A percentile compares a stretch with the other conserved stretches of the same genome.
Evolutionary conservation across 2,329 filamentous ascomycete genomes (phyloP).

Genomic region (Stagonosporopsis chrysanthemi): DNA sequence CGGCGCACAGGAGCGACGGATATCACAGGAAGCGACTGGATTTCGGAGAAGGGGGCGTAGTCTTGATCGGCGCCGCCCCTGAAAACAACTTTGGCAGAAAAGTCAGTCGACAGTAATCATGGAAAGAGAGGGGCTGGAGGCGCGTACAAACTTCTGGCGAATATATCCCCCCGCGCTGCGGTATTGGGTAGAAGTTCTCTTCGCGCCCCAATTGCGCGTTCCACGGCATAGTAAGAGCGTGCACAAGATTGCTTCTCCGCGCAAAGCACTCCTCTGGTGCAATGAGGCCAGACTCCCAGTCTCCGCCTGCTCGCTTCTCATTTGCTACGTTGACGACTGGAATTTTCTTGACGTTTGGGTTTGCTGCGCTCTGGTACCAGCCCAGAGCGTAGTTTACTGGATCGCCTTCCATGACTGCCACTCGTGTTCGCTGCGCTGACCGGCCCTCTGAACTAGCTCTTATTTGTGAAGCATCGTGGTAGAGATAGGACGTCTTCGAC

Average conservation of each 20-base stretch:
- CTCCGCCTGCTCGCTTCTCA: conserved; percentile 78
- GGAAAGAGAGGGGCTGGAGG: background rate
- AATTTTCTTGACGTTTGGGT: conserved; percentile 52
- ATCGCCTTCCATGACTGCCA: conserved; percentile 56
- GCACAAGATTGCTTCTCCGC: conserved; percentile 75
- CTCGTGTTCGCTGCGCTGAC: conserved; percentile 50
- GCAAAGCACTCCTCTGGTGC: conserved; percentile 77
- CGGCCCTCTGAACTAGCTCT: conserved; percentile 58
- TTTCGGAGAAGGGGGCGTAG: conserved; percentile 53
- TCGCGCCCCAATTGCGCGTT: conserved; percentile 43
- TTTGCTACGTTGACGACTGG: conserved; percentile 78
- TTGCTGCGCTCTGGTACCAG: conserved; percentile 57
- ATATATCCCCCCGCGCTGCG: conserved; percentile 72
- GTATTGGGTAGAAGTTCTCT: conserved; percentile 72
- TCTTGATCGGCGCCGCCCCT: conserved; percentile 67
- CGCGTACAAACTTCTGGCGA: conserved; percentile 70
- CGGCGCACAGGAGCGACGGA: conserved; percentile 75
- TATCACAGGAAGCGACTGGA: conserved; percentile 70
- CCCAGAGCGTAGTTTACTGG: conserved; percentile 63
- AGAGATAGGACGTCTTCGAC: conserved; percentile 68
- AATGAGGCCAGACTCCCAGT: conserved; percentile 74
- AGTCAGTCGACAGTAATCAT: background rate
- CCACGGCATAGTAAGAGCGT: conserved; percentile 70
- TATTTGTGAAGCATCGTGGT: conserved; percentile 51
- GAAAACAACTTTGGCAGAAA: conserved; percentile 66